Percentiles rank a stretch among this genome's conserved stretches.
Evolutionary conservation across 1,284 basidiomycete species (phyloP).

Genomic region (Singerocomus rubriflavus): DNA sequence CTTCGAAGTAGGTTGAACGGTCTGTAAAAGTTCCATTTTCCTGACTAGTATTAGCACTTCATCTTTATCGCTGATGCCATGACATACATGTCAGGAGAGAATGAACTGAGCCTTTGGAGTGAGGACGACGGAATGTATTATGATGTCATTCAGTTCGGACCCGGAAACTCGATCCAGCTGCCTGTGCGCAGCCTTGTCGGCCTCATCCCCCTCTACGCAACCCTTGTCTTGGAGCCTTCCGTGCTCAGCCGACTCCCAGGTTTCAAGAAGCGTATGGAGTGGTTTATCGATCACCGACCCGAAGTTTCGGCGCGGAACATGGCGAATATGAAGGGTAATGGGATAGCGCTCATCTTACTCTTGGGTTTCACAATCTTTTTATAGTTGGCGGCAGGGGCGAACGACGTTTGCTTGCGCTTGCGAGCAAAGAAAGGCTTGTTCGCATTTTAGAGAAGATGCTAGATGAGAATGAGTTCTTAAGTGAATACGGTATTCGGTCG

Average conservation of each 20-base stretch:
- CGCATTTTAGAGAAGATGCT: conserved; percentile 95
- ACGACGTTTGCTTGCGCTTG: conserved; percentile 85
- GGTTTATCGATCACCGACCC: conserved; percentile 94
- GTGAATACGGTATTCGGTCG: conserved; percentile 94
- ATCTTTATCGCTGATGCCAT: conserved; percentile 97
- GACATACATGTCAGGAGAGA: conserved; percentile 82
- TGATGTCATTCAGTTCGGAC: conserved; percentile 92
- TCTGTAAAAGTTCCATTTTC: background rate
- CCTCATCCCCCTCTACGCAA: conserved; percentile 93
- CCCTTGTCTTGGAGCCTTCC: conserved; percentile 88
- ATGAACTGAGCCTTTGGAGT: conserved; percentile 88
- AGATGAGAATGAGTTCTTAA: conserved; percentile 94
- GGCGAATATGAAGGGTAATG: conserved; percentile 88
- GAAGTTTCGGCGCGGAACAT: conserved; percentile 89
- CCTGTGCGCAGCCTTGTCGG: conserved; percentile 93
- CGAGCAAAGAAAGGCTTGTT: conserved; percentile 86
- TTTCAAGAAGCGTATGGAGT: conserved; percentile 98
- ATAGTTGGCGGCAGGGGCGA: conserved; percentile 79
- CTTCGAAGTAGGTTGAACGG: conserved; percentile 65
- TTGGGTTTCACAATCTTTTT: conserved; percentile 11
- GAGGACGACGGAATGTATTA: conserved; percentile 98
- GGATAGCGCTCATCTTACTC: background rate
- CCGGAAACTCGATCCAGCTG: conserved; percentile 81
- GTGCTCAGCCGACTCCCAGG: conserved; percentile 90
- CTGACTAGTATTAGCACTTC: conserved; percentile 64